Conservation (phyloP, 805 yeast genomes). For the Debaryomyces hansenii region DNA sequence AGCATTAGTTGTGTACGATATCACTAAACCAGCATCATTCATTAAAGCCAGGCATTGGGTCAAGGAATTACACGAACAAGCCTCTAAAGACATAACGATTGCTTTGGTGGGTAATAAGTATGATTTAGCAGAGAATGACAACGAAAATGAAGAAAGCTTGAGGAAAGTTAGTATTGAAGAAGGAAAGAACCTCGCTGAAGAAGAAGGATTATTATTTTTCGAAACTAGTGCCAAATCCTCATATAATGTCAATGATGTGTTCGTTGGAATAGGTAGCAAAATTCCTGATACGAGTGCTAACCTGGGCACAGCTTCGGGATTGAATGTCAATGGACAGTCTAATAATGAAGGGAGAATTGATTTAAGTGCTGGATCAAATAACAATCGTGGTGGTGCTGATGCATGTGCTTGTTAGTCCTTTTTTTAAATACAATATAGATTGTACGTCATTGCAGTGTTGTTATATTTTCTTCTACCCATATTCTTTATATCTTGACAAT, state of each 20-base stretch:
- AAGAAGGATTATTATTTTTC: conserved; percentile 85
- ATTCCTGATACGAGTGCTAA: conserved; percentile 53
- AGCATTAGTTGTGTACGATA: conserved; percentile 92
- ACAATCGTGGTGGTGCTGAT: conserved; percentile 8
- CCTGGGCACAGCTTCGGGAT: conserved; percentile 2
- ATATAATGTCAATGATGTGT: conserved; percentile 85
- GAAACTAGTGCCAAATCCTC: conserved; percentile 95
- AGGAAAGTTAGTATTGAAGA: conserved; percentile 85
- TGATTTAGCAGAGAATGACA: conserved; percentile 66
- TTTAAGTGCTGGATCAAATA: conserved; percentile 20
- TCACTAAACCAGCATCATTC: conserved; percentile 92
- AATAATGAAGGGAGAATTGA: conserved; percentile 35
- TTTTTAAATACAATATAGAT: background rate
- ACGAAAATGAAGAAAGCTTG: conserved; percentile 49
- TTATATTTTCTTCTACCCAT: background rate
- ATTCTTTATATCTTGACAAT: background rate
- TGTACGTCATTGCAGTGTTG: background rate
- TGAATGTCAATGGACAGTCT: conserved; percentile 12
- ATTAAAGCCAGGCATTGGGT: conserved; percentile 99
- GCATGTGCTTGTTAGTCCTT: conserved; percentile 20
- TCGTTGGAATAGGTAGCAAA: conserved; percentile 83
- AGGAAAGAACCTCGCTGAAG: conserved; percentile 84
- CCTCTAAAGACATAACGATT: conserved; percentile 85
- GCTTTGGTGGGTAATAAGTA: conserved; percentile 93
- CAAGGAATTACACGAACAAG: conserved; percentile 92